phyloP scores from a whole-genome alignment of 2,329 filamentous ascomycete species.

The Tolypocladium ophioglossoides region DNA sequence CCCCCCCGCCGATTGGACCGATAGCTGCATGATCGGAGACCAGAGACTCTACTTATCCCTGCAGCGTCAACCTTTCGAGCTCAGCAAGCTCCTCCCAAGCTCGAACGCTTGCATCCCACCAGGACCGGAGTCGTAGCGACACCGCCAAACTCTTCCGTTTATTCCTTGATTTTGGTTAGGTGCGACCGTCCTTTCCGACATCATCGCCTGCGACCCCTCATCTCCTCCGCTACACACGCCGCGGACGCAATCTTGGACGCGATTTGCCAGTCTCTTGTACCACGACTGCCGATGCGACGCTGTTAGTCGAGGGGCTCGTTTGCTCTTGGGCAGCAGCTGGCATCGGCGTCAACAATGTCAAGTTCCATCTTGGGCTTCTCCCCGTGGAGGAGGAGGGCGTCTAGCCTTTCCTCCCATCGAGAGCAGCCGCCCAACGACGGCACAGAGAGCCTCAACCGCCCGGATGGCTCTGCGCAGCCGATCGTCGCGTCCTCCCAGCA shows the following conservation, averaged over 20 bases:
- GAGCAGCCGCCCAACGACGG: conserved; percentile 12
- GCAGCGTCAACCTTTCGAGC: not conserved
- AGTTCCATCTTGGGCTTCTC: conserved; percentile 35
- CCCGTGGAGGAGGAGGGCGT: conserved; percentile 34
- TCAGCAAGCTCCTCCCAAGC: not conserved
- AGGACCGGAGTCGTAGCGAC: not conserved
- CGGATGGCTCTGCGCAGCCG: conserved; percentile 8
- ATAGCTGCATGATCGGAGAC: not conserved
- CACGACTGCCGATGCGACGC: not conserved
- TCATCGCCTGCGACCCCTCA: not conserved
- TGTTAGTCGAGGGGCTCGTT: not conserved
- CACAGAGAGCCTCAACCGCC: conserved; percentile 14
- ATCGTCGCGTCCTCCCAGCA: conserved; percentile 9
- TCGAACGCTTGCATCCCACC: not conserved
- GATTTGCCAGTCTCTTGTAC: not conserved
- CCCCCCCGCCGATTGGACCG: not conserved
- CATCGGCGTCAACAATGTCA: conserved; percentile 28
- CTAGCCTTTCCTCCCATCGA: conserved; percentile 24
- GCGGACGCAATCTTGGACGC: not conserved
- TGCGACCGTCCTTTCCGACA: not conserved
- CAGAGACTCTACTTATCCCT: not conserved
- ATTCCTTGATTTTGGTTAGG: not conserved
- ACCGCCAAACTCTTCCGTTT: not conserved
- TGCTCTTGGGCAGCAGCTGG: conserved; percentile 1
- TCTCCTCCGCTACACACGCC: not conserved